Conservation (phyloP, 148 eudicot species). For the Nepenthes gracilis region DNA sequence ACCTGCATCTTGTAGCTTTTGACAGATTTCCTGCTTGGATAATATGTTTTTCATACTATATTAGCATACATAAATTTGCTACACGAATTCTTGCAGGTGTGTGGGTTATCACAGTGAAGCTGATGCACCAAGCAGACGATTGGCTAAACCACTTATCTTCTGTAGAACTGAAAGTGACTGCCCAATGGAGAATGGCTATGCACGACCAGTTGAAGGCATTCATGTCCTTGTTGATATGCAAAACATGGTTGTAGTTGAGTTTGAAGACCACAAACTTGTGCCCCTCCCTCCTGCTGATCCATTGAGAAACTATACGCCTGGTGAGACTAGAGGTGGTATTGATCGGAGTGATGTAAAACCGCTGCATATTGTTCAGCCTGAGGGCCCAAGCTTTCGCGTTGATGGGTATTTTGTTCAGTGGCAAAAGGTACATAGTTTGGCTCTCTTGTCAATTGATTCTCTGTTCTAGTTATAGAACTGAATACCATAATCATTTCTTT, state of each 20-base stretch:
- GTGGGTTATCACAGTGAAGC: slow-evolving; percentile 81
- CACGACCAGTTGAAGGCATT: slow-evolving; percentile 99
- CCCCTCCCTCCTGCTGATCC: slow-evolving; percentile 99
- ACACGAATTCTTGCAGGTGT: slow-evolving; percentile 40
- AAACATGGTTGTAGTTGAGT: slow-evolving; percentile 89
- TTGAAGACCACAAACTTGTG: slow-evolving; percentile 94
- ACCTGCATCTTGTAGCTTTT: not conserved
- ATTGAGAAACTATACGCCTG: slow-evolving; percentile 84
- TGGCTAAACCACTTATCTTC: slow-evolving; percentile 91
- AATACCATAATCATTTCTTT: not conserved
- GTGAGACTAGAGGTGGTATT: slow-evolving; percentile 97
- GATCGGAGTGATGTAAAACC: slow-evolving; percentile 98
- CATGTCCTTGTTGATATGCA: slow-evolving; percentile 96
- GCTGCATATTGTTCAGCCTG: slow-evolving; percentile 75
- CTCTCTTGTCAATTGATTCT: not conserved
- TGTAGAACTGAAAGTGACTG: slow-evolving; percentile 98
- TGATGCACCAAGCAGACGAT: slow-evolving; percentile 86
- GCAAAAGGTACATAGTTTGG: slow-evolving; percentile 60
- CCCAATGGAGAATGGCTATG: slow-evolving; percentile 98
- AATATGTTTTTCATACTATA: not conserved
- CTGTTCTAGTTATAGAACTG: not conserved
- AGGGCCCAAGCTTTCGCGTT: slow-evolving; percentile 97
- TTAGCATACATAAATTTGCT: not conserved
- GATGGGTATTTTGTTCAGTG: slow-evolving; percentile 86
- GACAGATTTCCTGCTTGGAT: not conserved